Percentiles rank a stretch among this genome's conserved stretches.
Evolutionary conservation across 2,329 filamentous ascomycete genomes (phyloP).

Genomic region (Penicillium sp.): DNA sequence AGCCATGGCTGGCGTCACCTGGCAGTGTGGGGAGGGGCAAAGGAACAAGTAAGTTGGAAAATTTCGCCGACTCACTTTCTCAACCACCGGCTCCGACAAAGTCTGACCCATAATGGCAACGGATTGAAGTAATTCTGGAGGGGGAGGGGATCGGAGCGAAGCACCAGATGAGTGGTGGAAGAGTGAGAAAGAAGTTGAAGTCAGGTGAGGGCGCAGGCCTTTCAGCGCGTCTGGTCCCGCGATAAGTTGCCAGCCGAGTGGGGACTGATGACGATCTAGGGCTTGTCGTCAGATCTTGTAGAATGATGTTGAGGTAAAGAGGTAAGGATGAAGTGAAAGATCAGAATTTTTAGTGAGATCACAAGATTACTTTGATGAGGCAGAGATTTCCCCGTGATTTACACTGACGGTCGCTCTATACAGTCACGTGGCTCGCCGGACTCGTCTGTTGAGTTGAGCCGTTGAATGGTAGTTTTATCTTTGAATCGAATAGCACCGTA

Average conservation of each 20-base stretch:
- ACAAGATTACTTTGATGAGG: neutral
- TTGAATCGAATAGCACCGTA: neutral
- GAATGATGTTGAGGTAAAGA: neutral
- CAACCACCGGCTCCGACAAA: slow-evolving; percentile 95
- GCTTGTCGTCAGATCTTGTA: slow-evolving; percentile 3
- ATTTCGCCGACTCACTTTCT: slow-evolving; percentile 69
- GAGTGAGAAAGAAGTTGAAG: slow-evolving; percentile 22
- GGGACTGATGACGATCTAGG: slow-evolving; percentile 20
- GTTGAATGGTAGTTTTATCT: neutral
- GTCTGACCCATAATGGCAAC: slow-evolving; percentile 84
- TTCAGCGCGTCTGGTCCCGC: slow-evolving; percentile 25
- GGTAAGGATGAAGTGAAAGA: neutral
- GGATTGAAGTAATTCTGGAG: slow-evolving; percentile 19
- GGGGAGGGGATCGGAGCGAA: slow-evolving; percentile 15
- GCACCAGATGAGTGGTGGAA: slow-evolving; percentile 19
- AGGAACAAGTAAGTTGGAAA: slow-evolving; percentile 11
- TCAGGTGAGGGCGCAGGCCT: slow-evolving; percentile 27
- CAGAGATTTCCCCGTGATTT: slow-evolving; percentile 23
- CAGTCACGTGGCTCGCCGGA: slow-evolving; percentile 13
- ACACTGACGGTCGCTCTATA: slow-evolving; percentile 13
- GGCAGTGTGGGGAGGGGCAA: slow-evolving; percentile 26
- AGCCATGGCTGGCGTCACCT: slow-evolving; percentile 10
- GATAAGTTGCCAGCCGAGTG: slow-evolving; percentile 23
- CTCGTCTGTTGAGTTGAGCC: neutral
- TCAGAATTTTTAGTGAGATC: neutral